Evolutionary conservation across 805 yeast species (phyloP), one percentile per base, ranked within the genome.

Genomic region (Candida sphagnicola): DNA sequence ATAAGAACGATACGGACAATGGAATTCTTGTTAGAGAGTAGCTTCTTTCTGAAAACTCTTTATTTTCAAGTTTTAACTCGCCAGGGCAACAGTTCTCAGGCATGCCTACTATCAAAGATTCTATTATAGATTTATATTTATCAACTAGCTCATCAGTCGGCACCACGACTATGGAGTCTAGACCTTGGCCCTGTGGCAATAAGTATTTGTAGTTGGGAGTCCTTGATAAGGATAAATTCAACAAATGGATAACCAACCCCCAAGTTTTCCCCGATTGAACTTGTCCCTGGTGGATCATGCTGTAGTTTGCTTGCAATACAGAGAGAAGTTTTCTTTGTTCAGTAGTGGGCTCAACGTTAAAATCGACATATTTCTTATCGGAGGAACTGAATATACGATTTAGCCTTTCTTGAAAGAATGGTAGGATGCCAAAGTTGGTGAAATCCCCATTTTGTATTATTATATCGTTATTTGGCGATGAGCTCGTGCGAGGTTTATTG

Each of bases 61-160:
- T 35, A 12, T 41, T 30, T 21, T 35, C 39, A n/a, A 35, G 29
- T 4, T 34, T 33, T 8, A 53, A 24, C 32, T 39, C 35, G 4
- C 44, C 49, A 3, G 65, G 63, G 40, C 56, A 52, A 29, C 61
- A 56, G 8, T 45, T 31, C 5, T 29, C 32, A 2, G 60, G 54
- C 2, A 57, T 41, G 3, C 45, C 56, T n/a, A 40, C 23, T 8
- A 49, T 39, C 14, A 59, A 34, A 21, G 18, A 15, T 8, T 21
- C 17, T 3, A 46, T 37, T 35, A 43, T 42, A 2, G 18, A 8
- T 16, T 39, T 31, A 33, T 56, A 60, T 30, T 51, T 43, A 5
- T 42, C 42, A 3, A 59, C 48, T 18, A 52, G 15, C 3, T 39
- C 46, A 31, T 49, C 50, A 6, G 58, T 53, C 4, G 64, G 64